These are phyloP conservation scores for Posidonia oceanica DNA, from an alignment of 116 monocot species.

Conservation along the genomic window DNA sequence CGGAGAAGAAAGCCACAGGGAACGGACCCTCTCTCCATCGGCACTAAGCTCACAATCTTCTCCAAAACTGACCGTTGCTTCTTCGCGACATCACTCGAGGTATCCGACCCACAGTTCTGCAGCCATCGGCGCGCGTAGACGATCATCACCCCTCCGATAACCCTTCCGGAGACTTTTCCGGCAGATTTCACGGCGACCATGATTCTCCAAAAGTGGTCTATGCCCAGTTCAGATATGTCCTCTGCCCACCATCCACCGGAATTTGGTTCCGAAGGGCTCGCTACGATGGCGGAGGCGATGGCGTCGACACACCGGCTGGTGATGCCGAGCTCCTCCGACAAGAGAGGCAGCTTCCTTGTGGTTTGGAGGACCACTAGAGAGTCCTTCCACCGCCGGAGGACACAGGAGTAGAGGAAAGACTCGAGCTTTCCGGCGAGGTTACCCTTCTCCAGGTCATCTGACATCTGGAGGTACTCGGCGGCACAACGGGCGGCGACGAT, in stretches of 20 bases:
- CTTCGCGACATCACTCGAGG: constrained; percentile 10
- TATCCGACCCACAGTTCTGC: constrained; percentile 4
- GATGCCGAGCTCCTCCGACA: constrained; percentile 55
- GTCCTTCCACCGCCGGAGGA: constrained; percentile 78
- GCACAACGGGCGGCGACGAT: constrained; percentile 56
- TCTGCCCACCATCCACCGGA: constrained; percentile 46
- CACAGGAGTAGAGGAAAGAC: constrained; percentile 64
- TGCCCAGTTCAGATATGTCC: constrained; percentile 54
- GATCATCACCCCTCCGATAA: constrained; percentile 44
- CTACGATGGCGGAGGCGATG: constrained; percentile 23
- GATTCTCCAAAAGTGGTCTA: constrained; percentile 67
- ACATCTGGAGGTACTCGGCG: constrained; percentile 65
- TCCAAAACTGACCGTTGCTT: constrained; percentile 51
- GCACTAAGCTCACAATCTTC: constrained; percentile 49
- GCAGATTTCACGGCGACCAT: constrained; percentile 58
- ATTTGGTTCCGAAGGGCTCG: constrained; percentile 14
- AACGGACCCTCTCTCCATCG: constrained; percentile 47
- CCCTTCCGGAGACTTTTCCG: constrained; percentile 23
- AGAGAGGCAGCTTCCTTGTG: constrained; percentile 23
- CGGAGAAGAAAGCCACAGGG: constrained; percentile 52
- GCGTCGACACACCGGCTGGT: constrained; percentile 57
- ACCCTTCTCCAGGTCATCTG: constrained; percentile 46
- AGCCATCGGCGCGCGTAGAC: constrained; percentile 57
- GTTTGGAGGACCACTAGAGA: constrained; percentile 36
- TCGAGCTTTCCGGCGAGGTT: constrained; percentile 71